A percentile compares a stretch with the other conserved stretches of the same genome.
phyloP scores from a whole-genome alignment of 1,284 basidiomycete genomes.

The Moesziomyces sp. region DNA sequence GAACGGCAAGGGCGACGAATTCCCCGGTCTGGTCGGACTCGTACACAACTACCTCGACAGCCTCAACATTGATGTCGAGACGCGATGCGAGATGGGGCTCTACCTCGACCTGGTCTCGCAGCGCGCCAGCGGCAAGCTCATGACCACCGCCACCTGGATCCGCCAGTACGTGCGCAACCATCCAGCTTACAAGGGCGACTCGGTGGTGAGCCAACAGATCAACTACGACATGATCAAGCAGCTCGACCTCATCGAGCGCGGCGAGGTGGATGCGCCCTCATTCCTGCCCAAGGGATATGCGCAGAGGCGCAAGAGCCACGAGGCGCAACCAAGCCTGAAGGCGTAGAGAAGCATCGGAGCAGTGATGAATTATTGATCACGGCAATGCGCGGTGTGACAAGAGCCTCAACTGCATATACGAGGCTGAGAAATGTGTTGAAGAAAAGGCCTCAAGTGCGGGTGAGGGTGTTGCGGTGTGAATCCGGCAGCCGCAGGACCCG shows the following conservation, averaged over 20 bases:
- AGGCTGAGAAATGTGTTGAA: too few species aligned
- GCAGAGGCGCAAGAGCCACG: constrained; percentile 35
- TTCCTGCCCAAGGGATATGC: constrained; percentile 64
- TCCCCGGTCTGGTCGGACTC: constrained; percentile 87
- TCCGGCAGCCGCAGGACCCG: too few species aligned
- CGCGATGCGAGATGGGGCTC: constrained; percentile 75
- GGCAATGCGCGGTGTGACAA: background rate
- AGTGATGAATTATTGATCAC: background rate
- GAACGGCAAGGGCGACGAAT: constrained; percentile 81
- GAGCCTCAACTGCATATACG: too few species aligned
- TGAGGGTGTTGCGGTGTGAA: too few species aligned
- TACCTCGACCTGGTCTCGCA: constrained; percentile 67
- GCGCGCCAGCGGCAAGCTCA: constrained; percentile 87
- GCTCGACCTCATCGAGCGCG: constrained; percentile 81
- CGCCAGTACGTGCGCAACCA: constrained; percentile 89
- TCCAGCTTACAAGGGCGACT: constrained; percentile 89
- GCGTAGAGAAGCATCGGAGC: constrained; percentile 2
- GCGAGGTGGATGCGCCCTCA: constrained; percentile 56
- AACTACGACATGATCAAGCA: constrained; percentile 93
- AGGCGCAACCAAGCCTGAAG: constrained; percentile 38
- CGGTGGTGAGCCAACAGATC: constrained; percentile 87
- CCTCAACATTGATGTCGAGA: constrained; percentile 79
- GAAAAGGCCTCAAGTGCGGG: too few species aligned
- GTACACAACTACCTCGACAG: constrained; percentile 88
- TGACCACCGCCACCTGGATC: constrained; percentile 93